These are phyloP conservation scores for Cordyceps militaris DNA, from an alignment of 2,329 filamentous ascomycete genomes.

Conservation along the genomic window DNA sequence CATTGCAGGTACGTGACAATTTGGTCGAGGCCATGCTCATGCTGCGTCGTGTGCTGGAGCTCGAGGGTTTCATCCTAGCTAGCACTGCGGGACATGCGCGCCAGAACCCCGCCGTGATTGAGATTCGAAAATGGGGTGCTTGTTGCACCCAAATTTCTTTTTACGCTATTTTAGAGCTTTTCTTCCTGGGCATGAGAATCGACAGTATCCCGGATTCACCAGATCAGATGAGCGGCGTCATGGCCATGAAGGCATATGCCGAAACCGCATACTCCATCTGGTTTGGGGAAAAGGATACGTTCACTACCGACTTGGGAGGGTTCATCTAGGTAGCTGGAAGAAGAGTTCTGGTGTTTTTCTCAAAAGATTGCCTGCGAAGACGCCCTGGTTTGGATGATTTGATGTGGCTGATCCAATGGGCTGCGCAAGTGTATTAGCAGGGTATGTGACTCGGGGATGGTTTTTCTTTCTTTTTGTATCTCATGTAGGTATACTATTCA, in stretches of 20 bases:
- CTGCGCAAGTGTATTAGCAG: too few relatives aligned
- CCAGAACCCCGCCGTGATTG: neutral
- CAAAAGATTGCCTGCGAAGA: too few relatives aligned
- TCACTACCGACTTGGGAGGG: neutral
- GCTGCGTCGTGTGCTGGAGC: neutral
- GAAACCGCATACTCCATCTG: neutral
- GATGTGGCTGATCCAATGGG: too few relatives aligned
- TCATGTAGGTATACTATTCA: neutral
- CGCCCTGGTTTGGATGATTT: too few relatives aligned
- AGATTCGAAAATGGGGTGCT: neutral
- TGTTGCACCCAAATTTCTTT: too few relatives aligned
- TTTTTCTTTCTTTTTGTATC: neutral
- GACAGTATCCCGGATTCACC: too few relatives aligned
- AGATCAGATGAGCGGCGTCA: too few relatives aligned
- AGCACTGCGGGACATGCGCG: too few relatives aligned
- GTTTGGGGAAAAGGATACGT: neutral
- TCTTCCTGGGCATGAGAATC: neutral
- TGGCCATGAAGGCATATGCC: neutral
- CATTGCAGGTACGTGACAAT: neutral
- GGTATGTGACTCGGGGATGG: neutral
- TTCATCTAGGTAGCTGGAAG: neutral
- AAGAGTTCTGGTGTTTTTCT: too few relatives aligned
- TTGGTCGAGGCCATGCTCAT: neutral
- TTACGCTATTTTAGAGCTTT: neutral
- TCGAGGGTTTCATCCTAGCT: neutral